phyloP scores from a whole-genome alignment of 352 stramenopile species.

The Globisporangium middletonii region DNA sequence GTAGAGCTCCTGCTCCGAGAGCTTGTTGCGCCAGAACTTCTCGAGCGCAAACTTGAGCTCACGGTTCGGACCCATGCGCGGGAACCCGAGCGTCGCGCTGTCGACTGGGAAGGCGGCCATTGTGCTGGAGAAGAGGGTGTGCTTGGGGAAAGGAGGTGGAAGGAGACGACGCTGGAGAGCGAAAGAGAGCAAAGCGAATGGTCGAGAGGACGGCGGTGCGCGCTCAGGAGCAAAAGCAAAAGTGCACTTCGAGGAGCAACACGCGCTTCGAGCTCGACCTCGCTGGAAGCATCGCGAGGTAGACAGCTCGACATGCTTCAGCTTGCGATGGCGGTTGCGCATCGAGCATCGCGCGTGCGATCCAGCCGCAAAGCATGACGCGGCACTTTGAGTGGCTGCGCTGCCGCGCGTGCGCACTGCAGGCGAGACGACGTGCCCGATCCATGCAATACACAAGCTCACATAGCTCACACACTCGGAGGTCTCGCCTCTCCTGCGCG shows the following conservation, averaged over 20 bases:
- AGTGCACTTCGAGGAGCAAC: constrained; percentile 23
- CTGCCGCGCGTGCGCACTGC: neutral
- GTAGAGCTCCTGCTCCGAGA: constrained; percentile 78
- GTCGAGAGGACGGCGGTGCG: constrained; percentile 25
- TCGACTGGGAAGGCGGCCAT: constrained; percentile 48
- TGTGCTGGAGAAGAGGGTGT: constrained; percentile 7
- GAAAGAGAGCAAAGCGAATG: constrained; percentile 17
- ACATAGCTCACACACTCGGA: neutral
- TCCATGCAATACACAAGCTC: neutral
- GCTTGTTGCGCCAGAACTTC: constrained; percentile 88
- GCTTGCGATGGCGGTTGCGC: neutral
- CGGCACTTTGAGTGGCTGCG: constrained; percentile 3
- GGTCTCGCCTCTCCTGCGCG: neutral
- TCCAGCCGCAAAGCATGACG: constrained; percentile 27
- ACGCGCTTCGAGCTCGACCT: neutral
- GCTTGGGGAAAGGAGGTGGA: neutral
- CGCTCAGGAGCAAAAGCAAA: constrained; percentile 45
- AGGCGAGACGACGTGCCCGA: neutral
- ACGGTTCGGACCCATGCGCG: constrained; percentile 89
- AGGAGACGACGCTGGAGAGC: constrained; percentile 1
- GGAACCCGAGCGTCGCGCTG: constrained; percentile 85
- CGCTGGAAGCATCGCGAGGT: neutral
- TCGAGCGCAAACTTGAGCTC: constrained; percentile 94
- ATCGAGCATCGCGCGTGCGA: neutral
- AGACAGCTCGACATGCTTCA: neutral